A percentile compares a stretch with the other conserved stretches of the same genome.
Conservation (phyloP, 2,329 filamentous ascomycete species). For the Fusarium luffae region DNA sequence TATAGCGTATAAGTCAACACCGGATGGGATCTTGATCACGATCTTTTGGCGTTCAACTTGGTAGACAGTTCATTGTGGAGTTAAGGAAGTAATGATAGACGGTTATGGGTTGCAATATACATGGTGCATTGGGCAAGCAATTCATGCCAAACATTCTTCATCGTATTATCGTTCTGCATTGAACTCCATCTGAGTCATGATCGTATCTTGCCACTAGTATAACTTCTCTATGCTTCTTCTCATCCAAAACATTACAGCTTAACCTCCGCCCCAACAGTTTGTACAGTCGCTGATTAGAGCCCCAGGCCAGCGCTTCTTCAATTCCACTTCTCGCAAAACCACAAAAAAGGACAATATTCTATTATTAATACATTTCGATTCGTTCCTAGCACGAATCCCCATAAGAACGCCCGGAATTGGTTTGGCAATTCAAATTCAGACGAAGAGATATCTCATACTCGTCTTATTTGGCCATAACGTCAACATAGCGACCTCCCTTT, state of each 20-base stretch:
- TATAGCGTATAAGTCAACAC: conserved; percentile 49
- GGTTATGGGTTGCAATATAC: background rate
- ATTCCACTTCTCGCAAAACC: conserved; percentile 26
- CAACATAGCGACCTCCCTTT: conserved; percentile 90
- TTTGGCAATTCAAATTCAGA: conserved; percentile 16
- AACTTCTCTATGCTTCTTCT: conserved; percentile 33
- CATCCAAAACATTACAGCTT: conserved; percentile 38
- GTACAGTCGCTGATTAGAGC: conserved; percentile 34
- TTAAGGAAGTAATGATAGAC: conserved; percentile 15
- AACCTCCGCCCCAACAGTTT: conserved; percentile 15
- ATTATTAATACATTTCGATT: conserved; percentile 41
- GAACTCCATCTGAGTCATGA: conserved; percentile 20
- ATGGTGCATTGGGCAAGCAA: background rate
- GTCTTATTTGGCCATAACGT: conserved; percentile 85
- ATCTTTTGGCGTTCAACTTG: conserved; percentile 26
- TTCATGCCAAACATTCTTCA: conserved; percentile 23
- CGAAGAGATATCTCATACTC: background rate
- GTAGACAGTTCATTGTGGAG: background rate
- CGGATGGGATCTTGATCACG: background rate
- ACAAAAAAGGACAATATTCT: conserved; percentile 37
- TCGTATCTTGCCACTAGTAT: conserved; percentile 25
- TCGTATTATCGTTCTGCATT: conserved; percentile 36
- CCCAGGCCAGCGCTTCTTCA: conserved; percentile 14
- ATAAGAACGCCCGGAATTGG: conserved; percentile 35
- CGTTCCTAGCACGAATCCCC: conserved; percentile 32